Evolutionary conservation across 2,329 filamentous ascomycete genomes (phyloP), one percentile per base, ranked within the genome.

Genomic region (Diaporthe caulivora): DNA sequence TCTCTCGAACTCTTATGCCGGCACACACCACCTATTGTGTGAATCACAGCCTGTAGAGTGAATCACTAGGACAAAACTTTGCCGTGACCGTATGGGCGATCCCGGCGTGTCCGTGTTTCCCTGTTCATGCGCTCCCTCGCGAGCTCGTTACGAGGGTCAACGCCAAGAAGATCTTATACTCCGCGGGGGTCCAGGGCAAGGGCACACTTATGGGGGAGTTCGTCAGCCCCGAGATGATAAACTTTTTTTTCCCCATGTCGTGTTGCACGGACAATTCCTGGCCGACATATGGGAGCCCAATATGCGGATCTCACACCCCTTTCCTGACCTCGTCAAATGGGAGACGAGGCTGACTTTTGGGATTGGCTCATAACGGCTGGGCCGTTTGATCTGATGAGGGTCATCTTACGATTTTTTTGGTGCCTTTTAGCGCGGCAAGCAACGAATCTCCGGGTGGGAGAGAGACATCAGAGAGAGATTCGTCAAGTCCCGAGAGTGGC

Each of bases 401-500:
- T 49, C 60, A 51, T 65, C 62, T 65, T 51, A 65, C 62, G 21
- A 65, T 51, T 37, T 49, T 34, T 26, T 0, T 10, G 3, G 3
- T 31, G 26, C 18, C 44, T 24, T 6, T 11, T n/a, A 65, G 44
- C 44, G 31, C 60, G 60, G 60, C 44, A 51, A 31, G 24, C 8
- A 34, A 31, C 44, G 18, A 18, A 17, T 4, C 26, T 15, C 21
- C 26, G n/a, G n/a, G 11, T 40, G 37, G 21, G n/a, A 5, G 26
- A 64, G 37, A 62, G 44, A 65, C 42, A 37, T n/a, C 9, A 44
- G 42, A 24, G 44, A 24, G 44, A 51, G 15, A 10, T 8, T 15
- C n/a, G 37, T 3, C 60, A 51, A 65, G 44, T 51, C 62, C 62
- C 62, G 62, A 51, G 57, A 64, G n/a, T 29, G 40, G 62, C 62